Base-by-base conservation (phyloP, 805 yeast species). In the Jamesozyma hellenica region DNA sequence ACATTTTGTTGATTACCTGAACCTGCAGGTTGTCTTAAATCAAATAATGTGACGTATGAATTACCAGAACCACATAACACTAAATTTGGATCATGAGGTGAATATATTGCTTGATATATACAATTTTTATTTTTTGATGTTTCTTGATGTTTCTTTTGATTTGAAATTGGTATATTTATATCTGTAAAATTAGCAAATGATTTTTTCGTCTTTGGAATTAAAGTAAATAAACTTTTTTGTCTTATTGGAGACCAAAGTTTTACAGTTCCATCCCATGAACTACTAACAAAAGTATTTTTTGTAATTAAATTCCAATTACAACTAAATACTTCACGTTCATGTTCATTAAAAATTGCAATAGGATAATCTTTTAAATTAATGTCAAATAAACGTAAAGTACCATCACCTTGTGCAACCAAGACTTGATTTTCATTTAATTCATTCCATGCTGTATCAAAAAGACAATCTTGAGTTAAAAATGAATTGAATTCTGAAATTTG, bases 401-500 rank as follows among this genome's bases (percentile, higher is more conserved):
- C 97, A 61, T 90, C 98, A 1, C 98, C 98, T 45, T 82, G 77
- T 15, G 94, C 90, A 0, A 75, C 77, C 3, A 75, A 71, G 1
- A 83, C 71, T 51, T 88, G 97, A 60, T 85, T 87, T 44, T 87
- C 96, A 59, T 90, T 90, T 5, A 69, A 39, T 58, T 90, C 98
- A 41, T 88, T 82, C 97, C 97, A 90, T 0, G 90, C 75, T 1
- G 82, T 64, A 52, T 84, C 94, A 52, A 84, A 87, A 14, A 88
- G 65, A 5, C 96, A 95, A 62, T 90, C 98, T 60, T 90, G 96
- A 0, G 97, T 90, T 44, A 86, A 86, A 65, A 84, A 90, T 13
- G 72, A 58, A 4, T 70, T 62, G 34, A 74, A 76, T 30, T 70
- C 71, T 4, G 53, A 51, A 14, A 85, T 68, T n/a, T 48, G 51